Evolutionary conservation across 345 rosid genomes (phyloP), one percentile per base, ranked within the genome.

Genomic region (Salix brachista): DNA sequence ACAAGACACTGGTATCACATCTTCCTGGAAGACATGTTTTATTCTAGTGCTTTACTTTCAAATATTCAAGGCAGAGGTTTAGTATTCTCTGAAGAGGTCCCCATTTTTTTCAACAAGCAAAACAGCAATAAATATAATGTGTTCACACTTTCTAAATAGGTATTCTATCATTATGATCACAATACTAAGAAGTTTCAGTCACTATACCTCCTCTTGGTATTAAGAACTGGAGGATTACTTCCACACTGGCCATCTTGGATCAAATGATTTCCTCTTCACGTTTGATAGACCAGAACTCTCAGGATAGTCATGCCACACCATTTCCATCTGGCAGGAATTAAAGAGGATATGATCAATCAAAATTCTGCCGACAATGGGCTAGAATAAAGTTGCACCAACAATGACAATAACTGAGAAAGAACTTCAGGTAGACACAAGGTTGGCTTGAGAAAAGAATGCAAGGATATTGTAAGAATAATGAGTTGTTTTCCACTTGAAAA

Each of bases 241-340:
- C 93, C 90, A 84, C 56, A 87, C 88, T 74, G 92, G 91, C 97
- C 97, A 90, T 86, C 82, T 80, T 26, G 92, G 87, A 77, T 89
- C 90, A 28, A 84, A 77, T 5, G 88, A 85, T 72, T 80, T 84
- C 83, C 83, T 89, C 84, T 84, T 88, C 64, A 84, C 75, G 67
- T 85, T 83, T 18, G 93, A 87, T 65, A 89, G 85, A 78, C 86
- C 85, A 1, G 90, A 81, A 64, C 85, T 85, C 73, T 80, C 77
- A 1, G 84, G 70, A 9, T 89, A 90, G 78, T 95, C 97, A 78
- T 91, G 90, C 97, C 99, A 93, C 46, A 88, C 83, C 93, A 90
- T 81, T 86, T 91, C 99, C 98, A 93, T 88, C 97, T 95, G 86
- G 58, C 67, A 76, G 46, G 65, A 72, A 69, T 39, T 26, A 74